These are phyloP conservation scores for Symbiodinium pilosum DNA, from an alignment of 73 alveolate genomes.

Conservation along the genomic window DNA sequence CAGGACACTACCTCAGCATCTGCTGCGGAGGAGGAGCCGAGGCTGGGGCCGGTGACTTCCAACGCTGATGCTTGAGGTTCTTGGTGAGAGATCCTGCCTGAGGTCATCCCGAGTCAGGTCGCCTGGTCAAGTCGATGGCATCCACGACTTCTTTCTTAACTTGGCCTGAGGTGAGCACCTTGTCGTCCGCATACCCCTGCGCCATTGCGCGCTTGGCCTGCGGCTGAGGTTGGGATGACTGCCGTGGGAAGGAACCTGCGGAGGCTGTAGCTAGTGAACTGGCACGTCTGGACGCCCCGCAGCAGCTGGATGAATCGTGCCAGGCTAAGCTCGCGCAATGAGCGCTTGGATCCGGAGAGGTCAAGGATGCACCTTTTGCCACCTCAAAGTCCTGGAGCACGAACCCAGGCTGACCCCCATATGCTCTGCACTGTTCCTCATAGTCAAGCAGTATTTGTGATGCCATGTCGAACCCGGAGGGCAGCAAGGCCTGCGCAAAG, in stretches of 20 bases:
- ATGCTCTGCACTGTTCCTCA: too few relatives aligned
- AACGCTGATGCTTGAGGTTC: neutral
- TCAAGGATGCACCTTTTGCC: too few relatives aligned
- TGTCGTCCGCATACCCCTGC: neutral
- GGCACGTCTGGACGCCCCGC: too few relatives aligned
- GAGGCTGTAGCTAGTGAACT: too few relatives aligned
- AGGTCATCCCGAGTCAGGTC: neutral
- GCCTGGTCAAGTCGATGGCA: neutral
- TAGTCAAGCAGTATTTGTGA: neutral
- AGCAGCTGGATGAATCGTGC: too few relatives aligned
- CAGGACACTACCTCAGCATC: neutral
- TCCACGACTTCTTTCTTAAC: neutral
- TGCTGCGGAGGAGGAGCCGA: neutral
- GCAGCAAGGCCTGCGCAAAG: too few relatives aligned
- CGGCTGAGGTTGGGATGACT: neutral
- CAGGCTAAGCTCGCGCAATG: too few relatives aligned
- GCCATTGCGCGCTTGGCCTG: neutral
- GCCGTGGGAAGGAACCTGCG: too few relatives aligned
- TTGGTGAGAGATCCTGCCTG: neutral
- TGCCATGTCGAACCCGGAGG: neutral
- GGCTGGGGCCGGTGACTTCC: neutral
- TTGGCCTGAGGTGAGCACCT: neutral
- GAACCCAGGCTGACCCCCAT: too few relatives aligned
- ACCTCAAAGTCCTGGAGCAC: too few relatives aligned
- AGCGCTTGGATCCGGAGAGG: too few relatives aligned